Evolutionary conservation across 2,329 filamentous ascomycete species (phyloP), one percentile per base, ranked within the genome.

Genomic region (Cercospora sojina): DNA sequence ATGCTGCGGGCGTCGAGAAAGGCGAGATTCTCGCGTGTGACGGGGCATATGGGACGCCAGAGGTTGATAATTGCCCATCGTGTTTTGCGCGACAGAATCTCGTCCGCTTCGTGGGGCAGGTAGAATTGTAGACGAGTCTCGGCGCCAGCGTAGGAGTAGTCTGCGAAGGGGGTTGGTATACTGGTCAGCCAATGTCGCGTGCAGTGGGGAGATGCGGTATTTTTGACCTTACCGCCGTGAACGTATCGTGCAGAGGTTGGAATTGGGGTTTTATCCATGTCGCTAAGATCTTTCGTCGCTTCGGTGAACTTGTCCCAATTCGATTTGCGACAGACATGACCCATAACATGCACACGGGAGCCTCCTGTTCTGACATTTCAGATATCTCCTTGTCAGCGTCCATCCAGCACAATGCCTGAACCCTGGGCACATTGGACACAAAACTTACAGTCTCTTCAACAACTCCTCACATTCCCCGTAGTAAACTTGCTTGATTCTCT

Each of bases 21-120:
- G 4, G 66, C 56, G 6, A 65, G 59, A 23, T 64, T 62, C 16
- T 62, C 55, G 12, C 62, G 35, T 1, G 62, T 67, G 8, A 69
- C 58, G 5, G 62, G 49, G 10, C 61, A 38, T 27, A 69, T 62
- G 1, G 67, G 67, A 16, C 67, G 60, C 67, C 67, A 69, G 32
- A 67, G 20, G 55, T 69, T 67, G 57, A 69, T 69, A 16, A 67
- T 64, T 25, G 62, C 65, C 65, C 65, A 64, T 20, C 64, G 64
- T 16, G 25, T 62, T 18, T 57, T 58, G 20, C 62, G 60, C 20
- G 41, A 18, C 16, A 43, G 16, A 7, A 57, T 27, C 35, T 58
- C 27, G 1, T 29, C 16, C 10, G 56, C 29, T 32, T 67, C 57
- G 18, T 41, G 4, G 2, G 56, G 59, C 3, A 61, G 62, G 20